Evolutionary conservation across 1,284 basidiomycete species (phyloP), one percentile per base, ranked within the genome.

Genomic region (Cryptococcus sp.): DNA sequence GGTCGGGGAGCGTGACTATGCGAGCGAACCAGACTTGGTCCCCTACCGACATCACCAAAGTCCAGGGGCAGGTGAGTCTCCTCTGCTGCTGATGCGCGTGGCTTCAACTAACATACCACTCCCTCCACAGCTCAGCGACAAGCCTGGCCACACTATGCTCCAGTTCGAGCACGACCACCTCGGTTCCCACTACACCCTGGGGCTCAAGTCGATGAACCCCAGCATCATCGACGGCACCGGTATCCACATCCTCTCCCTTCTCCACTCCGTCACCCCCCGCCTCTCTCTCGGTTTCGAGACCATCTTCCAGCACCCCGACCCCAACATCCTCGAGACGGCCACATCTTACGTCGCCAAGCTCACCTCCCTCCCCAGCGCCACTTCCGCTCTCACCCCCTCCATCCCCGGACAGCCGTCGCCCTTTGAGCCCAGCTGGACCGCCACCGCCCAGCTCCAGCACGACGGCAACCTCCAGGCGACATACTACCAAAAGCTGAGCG

Each of bases 91-190:
- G 43, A 33, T 20, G n/a, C 33, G n/a, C 20, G 42, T 21, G 38
- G 28, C 15, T 6, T 24, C 18, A 21, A 16, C 21, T 39, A 15
- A 39, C 39, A 43, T 23, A 15, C 80, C 72, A 40, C 47, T 28
- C n/a, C 18, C 15, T 18, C 28, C 13, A 21, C 56, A 78, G 76
- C 70, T 78, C 55, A 72, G 72, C 47, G 63, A 67, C 56, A 69
- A 74, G 46, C 80, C 82, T 56, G 88, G 87, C 36, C 89, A 92
- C 72, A 92, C 87, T 68, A 90, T 94, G 87, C 78, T 91, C 59
- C 91, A 95, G 73, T 66, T 96, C 50, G 96, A 99, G 78, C 96
- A 99, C 72, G 96, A 98, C 78, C 89, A 89, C 76, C 83, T 86
- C 68, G 95, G 94, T 46, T 81, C 81, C 55, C 96, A 98, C 79